These are phyloP conservation scores for Talaromyces thailandensis DNA, from an alignment of 495 filamentous ascomycete species.

Conservation along the genomic window DNA sequence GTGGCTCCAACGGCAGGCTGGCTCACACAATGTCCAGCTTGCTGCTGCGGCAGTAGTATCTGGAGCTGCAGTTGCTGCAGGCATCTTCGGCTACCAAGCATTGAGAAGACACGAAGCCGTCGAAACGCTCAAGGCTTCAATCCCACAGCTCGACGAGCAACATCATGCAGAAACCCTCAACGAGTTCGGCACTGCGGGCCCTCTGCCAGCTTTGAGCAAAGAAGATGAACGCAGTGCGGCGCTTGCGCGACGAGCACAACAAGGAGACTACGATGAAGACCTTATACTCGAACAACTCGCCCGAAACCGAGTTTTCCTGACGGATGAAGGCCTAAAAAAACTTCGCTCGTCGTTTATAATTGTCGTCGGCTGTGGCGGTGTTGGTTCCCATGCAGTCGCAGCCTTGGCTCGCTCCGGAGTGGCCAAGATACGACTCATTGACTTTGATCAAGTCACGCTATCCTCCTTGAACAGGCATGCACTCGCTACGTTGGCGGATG, in stretches of 20 bases:
- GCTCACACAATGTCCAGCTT: slow-evolving; percentile 54
- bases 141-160: slow-evolving; percentile 44
- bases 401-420: slow-evolving; percentile 87
- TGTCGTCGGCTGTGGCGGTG: slow-evolving; percentile 87
- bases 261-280: slow-evolving; percentile 90
- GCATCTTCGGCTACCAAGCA: slow-evolving; percentile 64
- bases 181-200: slow-evolving; percentile 59
- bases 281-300: slow-evolving; percentile 94
- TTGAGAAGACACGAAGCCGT: slow-evolving; percentile 53
- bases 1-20: slow-evolving; percentile 46
- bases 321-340: slow-evolving; percentile 64
- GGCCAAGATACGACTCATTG: slow-evolving; percentile 76
- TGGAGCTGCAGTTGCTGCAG: slow-evolving; percentile 61
- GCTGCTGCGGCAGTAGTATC: slow-evolving; percentile 68
- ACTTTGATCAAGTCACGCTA: slow-evolving; percentile 96
- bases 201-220: slow-evolving; percentile 43
- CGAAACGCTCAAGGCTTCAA: slow-evolving; percentile 61
- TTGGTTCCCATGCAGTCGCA: slow-evolving; percentile 83
- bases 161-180: slow-evolving; percentile 58
- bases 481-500: slow-evolving; percentile 86
- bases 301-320: slow-evolving; percentile 89
- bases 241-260: slow-evolving; percentile 70
- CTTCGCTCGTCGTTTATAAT: slow-evolving; percentile 78
- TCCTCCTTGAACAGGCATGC: slow-evolving; percentile 91
- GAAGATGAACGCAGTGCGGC: slow-evolving; percentile 72